Percentiles rank a stretch among this genome's conserved stretches.
phyloP scores from a whole-genome alignment of 495 filamentous ascomycete species.

The Trichoderma virens region DNA sequence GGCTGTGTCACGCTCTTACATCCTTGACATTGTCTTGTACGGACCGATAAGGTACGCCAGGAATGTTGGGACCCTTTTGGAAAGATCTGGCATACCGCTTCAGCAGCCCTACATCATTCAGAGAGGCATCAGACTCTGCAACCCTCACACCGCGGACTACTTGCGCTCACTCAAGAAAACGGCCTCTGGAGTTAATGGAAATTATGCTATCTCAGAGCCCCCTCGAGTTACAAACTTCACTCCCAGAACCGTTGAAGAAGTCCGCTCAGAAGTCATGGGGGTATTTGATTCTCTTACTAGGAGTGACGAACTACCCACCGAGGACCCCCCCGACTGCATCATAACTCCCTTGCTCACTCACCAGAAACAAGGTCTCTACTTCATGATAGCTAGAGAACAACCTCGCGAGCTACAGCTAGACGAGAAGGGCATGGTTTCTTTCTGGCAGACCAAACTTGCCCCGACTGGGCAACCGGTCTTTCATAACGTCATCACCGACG shows the following conservation, averaged over 20 bases:
- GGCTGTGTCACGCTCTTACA: conserved; percentile 47
- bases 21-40: conserved; percentile 67
- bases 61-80: conserved; percentile 57
- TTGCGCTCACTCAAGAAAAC: conserved; percentile 12
- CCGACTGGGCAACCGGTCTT: conserved; percentile 52
- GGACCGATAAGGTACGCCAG: conserved; percentile 59
- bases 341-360: conserved; percentile 70
- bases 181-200: conserved; percentile 15
- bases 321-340: conserved; percentile 55
- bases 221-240: conserved; percentile 30
- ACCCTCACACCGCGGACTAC: conserved; percentile 44
- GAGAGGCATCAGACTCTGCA: conserved; percentile 54
- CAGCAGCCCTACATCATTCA: conserved; percentile 55
- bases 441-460: conserved; percentile 57
- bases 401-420: conserved; percentile 25
- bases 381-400: conserved; percentile 77
- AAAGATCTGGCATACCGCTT: conserved; percentile 57
- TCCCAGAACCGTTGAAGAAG: conserved; percentile 69
- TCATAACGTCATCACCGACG: conserved; percentile 76
- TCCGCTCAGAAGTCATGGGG: conserved; percentile 70
- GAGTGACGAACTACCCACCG: conserved; percentile 66
- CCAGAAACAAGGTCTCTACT: conserved; percentile 86
- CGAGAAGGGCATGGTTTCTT: conserved; percentile 54
- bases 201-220: conserved; percentile 17
- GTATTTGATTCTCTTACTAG: conserved; percentile 79